Conservation (phyloP, 78 protist genomes). For the Monosiga brevicollis region DNA sequence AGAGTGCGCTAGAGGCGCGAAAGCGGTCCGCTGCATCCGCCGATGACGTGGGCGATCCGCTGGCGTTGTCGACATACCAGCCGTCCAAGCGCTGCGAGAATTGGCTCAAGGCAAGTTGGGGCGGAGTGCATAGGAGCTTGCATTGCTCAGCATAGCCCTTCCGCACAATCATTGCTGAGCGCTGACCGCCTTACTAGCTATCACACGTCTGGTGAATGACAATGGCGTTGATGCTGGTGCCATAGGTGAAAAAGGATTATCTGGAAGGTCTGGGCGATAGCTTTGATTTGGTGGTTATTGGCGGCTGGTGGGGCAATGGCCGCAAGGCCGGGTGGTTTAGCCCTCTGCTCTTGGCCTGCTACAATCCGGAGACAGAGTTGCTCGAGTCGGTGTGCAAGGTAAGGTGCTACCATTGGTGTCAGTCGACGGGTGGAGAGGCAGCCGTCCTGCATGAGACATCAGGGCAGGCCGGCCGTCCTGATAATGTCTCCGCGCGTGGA, state of each 20-base stretch:
- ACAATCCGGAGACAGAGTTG: conserved; percentile 1
- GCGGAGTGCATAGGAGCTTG: too few species aligned
- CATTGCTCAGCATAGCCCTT: too few species aligned
- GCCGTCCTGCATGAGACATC: too few species aligned
- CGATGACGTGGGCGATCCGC: not conserved
- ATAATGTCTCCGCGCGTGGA: not conserved
- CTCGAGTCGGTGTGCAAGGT: conserved; percentile 26
- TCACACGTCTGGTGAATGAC: too few species aligned
- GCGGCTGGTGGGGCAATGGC: conserved; percentile 37
- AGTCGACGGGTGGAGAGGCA: not conserved
- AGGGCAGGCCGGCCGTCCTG: too few species aligned
- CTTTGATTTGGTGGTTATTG: conserved; percentile 41
- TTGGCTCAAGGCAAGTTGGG: conserved; percentile 27
- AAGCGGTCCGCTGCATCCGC: too few species aligned
- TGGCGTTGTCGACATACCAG: not conserved
- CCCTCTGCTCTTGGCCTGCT: conserved; percentile 33
- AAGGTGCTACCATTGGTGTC: not conserved
- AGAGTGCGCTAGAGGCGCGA: too few species aligned
- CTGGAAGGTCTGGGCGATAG: conserved; percentile 26
- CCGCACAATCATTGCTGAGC: too few species aligned
- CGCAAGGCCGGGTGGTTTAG: conserved; percentile 14
- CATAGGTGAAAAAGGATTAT: conserved; percentile 16
- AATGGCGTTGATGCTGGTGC: too few species aligned
- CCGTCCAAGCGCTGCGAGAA: not conserved
- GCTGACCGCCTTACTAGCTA: too few species aligned